Evolutionary conservation across 2,329 filamentous ascomycete genomes (phyloP).

Genomic region (Hymenoscyphus fraxineus): DNA sequence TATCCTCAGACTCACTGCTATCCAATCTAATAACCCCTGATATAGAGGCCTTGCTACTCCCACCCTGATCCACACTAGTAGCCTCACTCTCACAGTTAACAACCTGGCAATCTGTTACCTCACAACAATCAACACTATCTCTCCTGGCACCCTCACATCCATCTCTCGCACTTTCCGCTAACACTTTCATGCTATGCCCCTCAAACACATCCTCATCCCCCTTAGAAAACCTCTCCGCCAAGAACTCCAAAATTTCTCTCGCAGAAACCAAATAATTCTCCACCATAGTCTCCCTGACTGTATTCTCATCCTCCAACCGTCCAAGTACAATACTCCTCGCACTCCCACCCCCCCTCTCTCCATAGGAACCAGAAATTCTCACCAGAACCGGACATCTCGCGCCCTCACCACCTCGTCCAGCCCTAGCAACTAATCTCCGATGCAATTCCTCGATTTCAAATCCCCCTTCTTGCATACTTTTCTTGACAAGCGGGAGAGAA

Average conservation of each 20-base stretch:
- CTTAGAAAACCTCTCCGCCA: not conserved
- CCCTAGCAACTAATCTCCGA: slow-evolving; percentile 1
- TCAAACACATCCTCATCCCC: not conserved
- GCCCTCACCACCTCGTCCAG: not conserved
- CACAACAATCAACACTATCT: not conserved
- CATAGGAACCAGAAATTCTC: not conserved
- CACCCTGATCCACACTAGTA: not conserved
- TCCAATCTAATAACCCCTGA: not conserved
- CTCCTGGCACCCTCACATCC: not conserved
- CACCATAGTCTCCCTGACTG: not conserved
- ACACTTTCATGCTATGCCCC: not conserved
- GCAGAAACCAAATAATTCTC: not conserved
- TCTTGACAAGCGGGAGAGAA: not conserved
- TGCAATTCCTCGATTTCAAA: slow-evolving; percentile 3
- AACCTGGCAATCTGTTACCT: not conserved
- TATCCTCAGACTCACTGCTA: not conserved
- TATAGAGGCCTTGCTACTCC: not conserved
- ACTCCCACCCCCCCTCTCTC: not conserved
- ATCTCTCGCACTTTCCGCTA: not conserved
- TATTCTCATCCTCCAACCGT: not conserved
- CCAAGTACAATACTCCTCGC: not conserved
- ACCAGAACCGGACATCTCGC: slow-evolving; percentile 3
- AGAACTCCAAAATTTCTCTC: not conserved
- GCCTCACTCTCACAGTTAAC: not conserved
- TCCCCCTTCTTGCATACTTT: not conserved